Evolutionary conservation across 2,329 filamentous ascomycete genomes (phyloP), one percentile per base, ranked within the genome.

Genomic region (Apiospora koreana): DNA sequence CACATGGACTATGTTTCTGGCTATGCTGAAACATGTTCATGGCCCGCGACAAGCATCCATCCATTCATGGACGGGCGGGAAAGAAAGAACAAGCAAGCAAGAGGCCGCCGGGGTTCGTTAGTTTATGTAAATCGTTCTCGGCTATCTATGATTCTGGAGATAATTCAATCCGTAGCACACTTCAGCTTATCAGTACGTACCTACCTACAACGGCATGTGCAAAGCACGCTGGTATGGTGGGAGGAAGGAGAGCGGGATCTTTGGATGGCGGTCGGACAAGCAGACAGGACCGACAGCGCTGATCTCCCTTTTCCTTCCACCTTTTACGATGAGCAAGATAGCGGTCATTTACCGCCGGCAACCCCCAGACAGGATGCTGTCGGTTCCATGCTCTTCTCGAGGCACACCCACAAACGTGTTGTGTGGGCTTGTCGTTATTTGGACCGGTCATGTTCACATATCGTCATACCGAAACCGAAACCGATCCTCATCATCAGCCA

Each of bases 1-100:
- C 54, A 62, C 54, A 62, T 62, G 54, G 54, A 62, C 54, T 62
- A 38, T 38, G 54, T 62, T 62, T 62, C 54, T 38, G 54, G 54
- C 28, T 62, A 62, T 62, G 54, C 54, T 62, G 54, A 62, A 62
- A 62, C 54, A 62, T 62, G 54, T 62, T 62, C 54, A 38, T 38
- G 28, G 35, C 18, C 31, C 21, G 54, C 54, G 54, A 62, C 54
- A 38, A 62, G 54, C 54, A 62, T 38, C 31, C 16, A 38, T 62
- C 54, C 38, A n/a, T n/a, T n/a, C n/a, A n/a, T 62, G 28, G 18
- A 21, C 48, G 48, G 48, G 14, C 23, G 23, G 16, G 50, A 31
- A 31, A 28, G 31, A 12, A 62, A n/a, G 35, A n/a, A 5, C n/a
- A n/a, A n/a, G n/a, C n/a, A n/a, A n/a, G n/a, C 8, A 58, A 35